Evolutionary conservation across 371 early-diverging fungal genomes (phyloP), one percentile per base, ranked within the genome.

Genomic region (Apophysomyces sp.): DNA sequence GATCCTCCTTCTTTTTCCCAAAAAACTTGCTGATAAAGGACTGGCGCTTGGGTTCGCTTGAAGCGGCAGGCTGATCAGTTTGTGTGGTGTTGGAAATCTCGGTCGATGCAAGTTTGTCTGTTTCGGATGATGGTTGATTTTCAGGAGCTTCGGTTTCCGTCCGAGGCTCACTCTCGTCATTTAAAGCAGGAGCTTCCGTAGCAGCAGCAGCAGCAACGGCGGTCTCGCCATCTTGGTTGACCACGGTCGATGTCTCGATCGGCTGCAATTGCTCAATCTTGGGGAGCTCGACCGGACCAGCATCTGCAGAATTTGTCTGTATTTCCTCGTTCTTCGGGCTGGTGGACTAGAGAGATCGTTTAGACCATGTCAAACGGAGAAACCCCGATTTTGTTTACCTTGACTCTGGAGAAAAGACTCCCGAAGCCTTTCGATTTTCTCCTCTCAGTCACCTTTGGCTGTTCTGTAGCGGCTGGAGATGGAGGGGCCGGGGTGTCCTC

Each of bases 1-100:
- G 65, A 18, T 58, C 68, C 21, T 60, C 53, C 44, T 64, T 57
- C 55, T 68, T 62, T 36, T 71, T 65, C n/a, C 65, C 55, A 31
- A 65, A 65, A n/a, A 61, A 18, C 26, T 65, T 71, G 34, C 61
- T 61, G 15, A 64, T 55, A 28, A 65, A 54, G 27, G 67, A 63
- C 37, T 70, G 71, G 16, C 63, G 72, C 55, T 69, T 67, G 11
- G 91, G 60, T 13, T 86, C 58, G 77, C 82, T 37, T 83, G 83
- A 60, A 30, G n/a, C 16, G 3, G 12, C 55, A 12, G 51, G 60
- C 15, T 8, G 37, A 1, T 32, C 26, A 8, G n/a, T 21, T n/a
- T n/a, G n/a, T n/a, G n/a, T n/a, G n/a, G n/a, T n/a, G 13, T 58
- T 58, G 49, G 21, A 5, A 2, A 24, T 18, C 3, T 49, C 31